phyloP scores from a whole-genome alignment of 2,329 filamentous ascomycete genomes.

The Pseudogymnoascus sp. region DNA sequence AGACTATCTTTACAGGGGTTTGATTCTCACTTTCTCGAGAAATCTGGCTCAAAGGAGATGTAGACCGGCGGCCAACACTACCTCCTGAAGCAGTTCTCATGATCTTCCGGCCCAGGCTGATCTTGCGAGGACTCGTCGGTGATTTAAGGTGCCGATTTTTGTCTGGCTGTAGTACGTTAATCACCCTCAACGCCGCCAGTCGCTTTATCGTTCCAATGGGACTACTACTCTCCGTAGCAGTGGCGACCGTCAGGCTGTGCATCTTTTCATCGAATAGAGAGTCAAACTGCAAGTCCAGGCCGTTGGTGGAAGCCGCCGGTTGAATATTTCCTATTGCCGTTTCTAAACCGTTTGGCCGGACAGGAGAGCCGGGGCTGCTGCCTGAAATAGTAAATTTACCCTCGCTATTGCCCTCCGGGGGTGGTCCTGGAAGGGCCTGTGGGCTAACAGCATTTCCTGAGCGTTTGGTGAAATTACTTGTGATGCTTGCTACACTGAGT shows the following conservation, averaged over 20 bases:
- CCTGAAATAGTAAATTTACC: neutral
- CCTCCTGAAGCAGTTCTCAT: neutral
- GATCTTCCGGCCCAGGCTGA: neutral
- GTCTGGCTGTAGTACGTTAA: constrained; percentile 22
- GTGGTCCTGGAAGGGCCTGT: neutral
- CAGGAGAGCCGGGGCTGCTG: neutral
- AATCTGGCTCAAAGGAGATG: neutral
- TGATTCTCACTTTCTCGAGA: neutral
- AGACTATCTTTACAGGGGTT: neutral
- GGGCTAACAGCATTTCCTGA: constrained; percentile 45
- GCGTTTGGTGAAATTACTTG: constrained; percentile 65
- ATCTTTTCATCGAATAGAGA: constrained; percentile 6
- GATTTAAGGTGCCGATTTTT: constrained; percentile 17
- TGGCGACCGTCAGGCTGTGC: neutral
- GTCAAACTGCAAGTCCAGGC: neutral
- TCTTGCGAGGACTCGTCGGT: neutral
- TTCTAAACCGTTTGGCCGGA: neutral
- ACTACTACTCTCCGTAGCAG: constrained; percentile 15
- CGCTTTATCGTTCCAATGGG: constrained; percentile 17
- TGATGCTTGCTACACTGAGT: constrained; percentile 72
- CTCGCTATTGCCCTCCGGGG: neutral
- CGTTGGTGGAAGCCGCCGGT: neutral
- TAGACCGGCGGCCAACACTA: neutral
- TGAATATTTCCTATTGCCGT: neutral
- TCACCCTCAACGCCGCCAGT: constrained; percentile 20